Conservation (phyloP, 208 protist genomes). For the Trichomonas gallinae region DNA sequence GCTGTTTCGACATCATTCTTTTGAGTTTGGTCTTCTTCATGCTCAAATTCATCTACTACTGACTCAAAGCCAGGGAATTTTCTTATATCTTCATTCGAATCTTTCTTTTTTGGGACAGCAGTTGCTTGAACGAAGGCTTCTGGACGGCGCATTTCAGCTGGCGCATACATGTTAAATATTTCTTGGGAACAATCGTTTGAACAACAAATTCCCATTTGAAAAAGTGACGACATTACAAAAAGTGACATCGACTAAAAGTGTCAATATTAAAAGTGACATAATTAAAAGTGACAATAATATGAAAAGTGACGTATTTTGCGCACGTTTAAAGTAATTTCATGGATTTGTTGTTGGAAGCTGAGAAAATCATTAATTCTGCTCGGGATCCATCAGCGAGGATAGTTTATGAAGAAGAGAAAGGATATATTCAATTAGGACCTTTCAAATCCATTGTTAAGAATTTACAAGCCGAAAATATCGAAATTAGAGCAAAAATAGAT, state of each 20-base stretch:
- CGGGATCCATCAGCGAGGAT: background rate
- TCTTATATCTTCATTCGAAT: background rate
- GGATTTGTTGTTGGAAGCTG: background rate
- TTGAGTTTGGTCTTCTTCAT: background rate
- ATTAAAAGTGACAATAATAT: too few relatives aligned
- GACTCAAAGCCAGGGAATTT: background rate
- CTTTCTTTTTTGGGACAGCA: background rate
- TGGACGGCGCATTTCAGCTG: background rate
- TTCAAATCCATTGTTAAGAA: background rate
- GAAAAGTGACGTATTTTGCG: background rate
- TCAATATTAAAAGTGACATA: too few relatives aligned
- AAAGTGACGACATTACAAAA: too few relatives aligned
- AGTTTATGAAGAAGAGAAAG: background rate
- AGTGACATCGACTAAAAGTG: too few relatives aligned
- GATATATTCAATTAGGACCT: background rate
- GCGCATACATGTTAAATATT: background rate
- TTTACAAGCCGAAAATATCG: background rate
- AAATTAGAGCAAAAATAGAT: background rate
- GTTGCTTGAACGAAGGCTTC: background rate
- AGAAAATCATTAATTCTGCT: background rate
- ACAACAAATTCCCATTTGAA: background rate
- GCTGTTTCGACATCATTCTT: too few relatives aligned
- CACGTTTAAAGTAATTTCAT: background rate
- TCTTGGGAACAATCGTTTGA: background rate
- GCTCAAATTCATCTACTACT: background rate